Percentiles rank a stretch among this genome's conserved stretches.
Evolutionary conservation across 345 rosid species (phyloP).

Genomic region (Populus nigra): DNA sequence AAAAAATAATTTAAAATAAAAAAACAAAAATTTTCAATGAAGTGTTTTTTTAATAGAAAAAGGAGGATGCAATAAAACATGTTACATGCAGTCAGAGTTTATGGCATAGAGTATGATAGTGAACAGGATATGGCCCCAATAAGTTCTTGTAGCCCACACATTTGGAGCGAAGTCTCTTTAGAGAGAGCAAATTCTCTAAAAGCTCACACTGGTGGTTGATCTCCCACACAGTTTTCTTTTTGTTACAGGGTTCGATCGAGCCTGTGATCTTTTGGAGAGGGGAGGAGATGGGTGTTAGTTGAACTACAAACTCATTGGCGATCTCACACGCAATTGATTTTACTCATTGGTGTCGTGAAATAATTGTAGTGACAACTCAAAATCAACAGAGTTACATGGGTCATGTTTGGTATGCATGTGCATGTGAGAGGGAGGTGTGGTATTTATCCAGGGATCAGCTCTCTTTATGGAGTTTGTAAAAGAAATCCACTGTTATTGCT

Average conservation of each 20-base stretch:
- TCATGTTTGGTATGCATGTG: background rate
- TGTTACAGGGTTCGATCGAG: too few species aligned
- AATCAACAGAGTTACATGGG: background rate
- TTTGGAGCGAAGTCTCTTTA: background rate
- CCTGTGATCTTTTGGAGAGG: too few species aligned
- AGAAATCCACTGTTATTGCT: background rate
- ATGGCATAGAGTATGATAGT: conserved; percentile 3
- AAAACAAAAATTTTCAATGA: too few species aligned
- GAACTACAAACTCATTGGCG: too few species aligned
- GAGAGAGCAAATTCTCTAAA: too few species aligned
- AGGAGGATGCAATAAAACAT: conserved; percentile 8
- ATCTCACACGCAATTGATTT: background rate
- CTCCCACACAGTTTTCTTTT: background rate
- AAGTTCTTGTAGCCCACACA: background rate
- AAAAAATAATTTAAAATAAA: too few species aligned
- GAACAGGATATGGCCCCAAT: background rate
- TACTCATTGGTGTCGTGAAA: background rate
- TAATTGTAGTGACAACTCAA: background rate
- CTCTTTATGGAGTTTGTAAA: background rate
- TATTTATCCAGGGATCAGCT: background rate
- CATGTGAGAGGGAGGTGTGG: background rate
- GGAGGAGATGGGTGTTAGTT: too few species aligned
- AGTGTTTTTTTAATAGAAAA: too few species aligned
- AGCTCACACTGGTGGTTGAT: background rate
- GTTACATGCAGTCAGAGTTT: conserved; percentile 4